Base-by-base conservation (phyloP, 257 asterid species). In the Paraleonurus japonicus region DNA sequence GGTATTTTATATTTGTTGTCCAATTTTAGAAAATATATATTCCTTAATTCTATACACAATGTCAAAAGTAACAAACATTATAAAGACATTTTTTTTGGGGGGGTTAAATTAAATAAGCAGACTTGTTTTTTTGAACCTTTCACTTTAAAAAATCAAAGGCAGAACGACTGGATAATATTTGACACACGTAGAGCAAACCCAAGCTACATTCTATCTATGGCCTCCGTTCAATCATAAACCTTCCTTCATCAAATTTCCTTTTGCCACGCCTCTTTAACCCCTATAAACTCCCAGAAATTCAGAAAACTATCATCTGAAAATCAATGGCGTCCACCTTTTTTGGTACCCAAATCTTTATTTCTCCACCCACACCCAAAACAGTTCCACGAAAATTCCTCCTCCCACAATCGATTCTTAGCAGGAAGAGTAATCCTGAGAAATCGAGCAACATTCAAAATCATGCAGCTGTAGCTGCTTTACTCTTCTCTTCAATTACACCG, bases 381-480 rank as follows among this genome's bases (percentile, higher is more conserved):
- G 65, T 81, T 7, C 90, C 86, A 20, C 80, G 87, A 67, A 94
- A 69, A 77, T 59, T 80, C 62, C 4, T 72, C 7, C 62, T 83
- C 1, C 84, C 90, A 4, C 83, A 79, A 77, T 85, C 96, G 47
- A 17, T 88, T 17, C 82, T 86, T 5, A 73, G 63, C 76, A 68
- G 28, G 53, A 85, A 62, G 19, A 60, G 2, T 28, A 53, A 80
- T 54, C 70, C 85, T 47, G 68, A 70, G 24, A 74, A 78, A 70
- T 76, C 79, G n/a, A 81, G 61, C 57, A 72, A 41, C 26, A 41
- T 84, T 24, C 71, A 76, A 37, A 85, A 87, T 22, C 85, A 87
- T n/a, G 95, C 92, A 8, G 86, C 96, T 48, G 22, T 92, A 55
- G 94, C 98, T 77, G 95, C 99, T 58, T 20, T 95, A 4, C 80